Evolutionary conservation across 768 basidiomycete species (phyloP), one percentile per base, ranked within the genome.

Genomic region (Saitozyma sp.): DNA sequence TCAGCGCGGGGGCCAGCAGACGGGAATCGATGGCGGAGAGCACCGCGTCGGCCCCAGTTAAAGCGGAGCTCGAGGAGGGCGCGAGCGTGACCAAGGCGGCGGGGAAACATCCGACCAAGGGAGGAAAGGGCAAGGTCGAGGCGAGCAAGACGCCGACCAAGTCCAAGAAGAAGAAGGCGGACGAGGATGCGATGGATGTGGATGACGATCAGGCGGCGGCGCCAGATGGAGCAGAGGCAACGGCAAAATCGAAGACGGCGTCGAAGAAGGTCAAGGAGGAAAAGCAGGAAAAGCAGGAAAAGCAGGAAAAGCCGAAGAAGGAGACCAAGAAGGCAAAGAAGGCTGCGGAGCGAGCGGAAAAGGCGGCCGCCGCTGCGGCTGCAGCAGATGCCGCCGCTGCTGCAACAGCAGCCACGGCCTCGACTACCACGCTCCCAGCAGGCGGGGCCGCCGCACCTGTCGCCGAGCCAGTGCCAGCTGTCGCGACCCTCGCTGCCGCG

Each of bases 201-300:
- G 29, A 29, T 29, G 29, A 29, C 29, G 29, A 29, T 29, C 29
- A 29, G 29, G 29, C 45, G 13, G 45, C 45, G 45, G 45, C 45
- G n/a, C 13, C 45, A 39, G 50, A 48, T 19, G 55, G 37, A 19
- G 50, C 59, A 40, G 40, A 45, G 17, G 50, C 49, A 19, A 42
- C 37, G n/a, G 61, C 29, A 5, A 29, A 29, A 5, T 29, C 29
- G 29, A 29, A 29, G 29, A 29, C 29, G 5, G 29, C 29, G 2
- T 29, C 29, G 29, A 29, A 38, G 59, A 66, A 65, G 51, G 51
- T 19, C 37, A 64, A 60, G 43, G 38, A 46, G 50, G 62, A 20
- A 45, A 61, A 59, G 51, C 84, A 81, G 71, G 80, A 84, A 9
- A 89, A 87, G 85, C 89, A 89, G 77, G 85, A 87, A 42, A 59